Evolutionary conservation across 108 stramenopile genomes (phyloP), one percentile per base, ranked within the genome.

Genomic region (Conticribra weissflogii): DNA sequence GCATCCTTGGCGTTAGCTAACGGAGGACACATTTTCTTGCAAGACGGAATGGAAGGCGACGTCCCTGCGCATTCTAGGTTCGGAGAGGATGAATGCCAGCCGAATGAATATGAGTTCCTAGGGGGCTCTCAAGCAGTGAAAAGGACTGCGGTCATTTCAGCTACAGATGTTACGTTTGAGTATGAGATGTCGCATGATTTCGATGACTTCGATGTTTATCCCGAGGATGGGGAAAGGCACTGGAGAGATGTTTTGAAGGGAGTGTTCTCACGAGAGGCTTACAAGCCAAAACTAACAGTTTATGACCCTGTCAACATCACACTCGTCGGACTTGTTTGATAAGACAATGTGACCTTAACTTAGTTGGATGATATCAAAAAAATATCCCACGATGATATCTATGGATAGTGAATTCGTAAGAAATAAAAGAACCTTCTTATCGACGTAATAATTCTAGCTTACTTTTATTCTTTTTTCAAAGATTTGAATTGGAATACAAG

Each of bases 101-200:
- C 82, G 34, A 68, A 77, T n/a, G 81, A 71, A 16, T 65, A 70
- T 67, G 81, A 88, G 49, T 88, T 81, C 66, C 71, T 71, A 55
- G 87, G 87, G 31, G 87, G 87, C 12, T 74, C 83, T 25, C 78
- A 85, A 61, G 81, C 68, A 9, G 69, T 88, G 21, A 78, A 67
- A 34, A 80, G 87, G n/a, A 63, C 63, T 23, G 79, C 87, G 30
- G 61, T 72, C 16, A 32, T 88, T 31, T 79, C 82, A 3, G 58
- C 70, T 0, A 85, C 82, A 0, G 87, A 88, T 49, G 83, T 88
- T 27, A 68, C 76, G 0, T 88, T 88, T 48, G 58, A 81, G 55
- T 81, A 83, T 63, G 64, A 77, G 18, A 63, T 67, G 66, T 71
- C 62, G n/a, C 18, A 53, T 8, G 68, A 68, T 23, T 79, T 60